Base-by-base conservation (phyloP, 441 rosid species). In the Biscutella laevigata region DNA sequence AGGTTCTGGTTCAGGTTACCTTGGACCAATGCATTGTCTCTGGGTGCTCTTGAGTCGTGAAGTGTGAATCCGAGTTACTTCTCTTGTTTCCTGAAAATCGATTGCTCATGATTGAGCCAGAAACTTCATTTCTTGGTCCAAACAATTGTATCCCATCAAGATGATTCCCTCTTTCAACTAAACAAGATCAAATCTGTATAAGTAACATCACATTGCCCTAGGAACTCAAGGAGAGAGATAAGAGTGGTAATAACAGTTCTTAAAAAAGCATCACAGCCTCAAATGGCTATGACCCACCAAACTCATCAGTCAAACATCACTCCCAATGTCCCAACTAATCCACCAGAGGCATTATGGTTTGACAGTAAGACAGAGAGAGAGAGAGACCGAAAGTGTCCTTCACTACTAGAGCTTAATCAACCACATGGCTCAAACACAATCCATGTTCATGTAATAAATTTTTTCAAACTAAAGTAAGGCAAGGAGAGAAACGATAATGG, bases 91-190 rank as follows among this genome's bases (percentile, higher is more conserved):
- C 90, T 0, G 68, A 57, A 44, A 80, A 48, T 60, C 86, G 71
- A 56, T 75, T 79, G 79, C 74, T 78, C 62, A 76, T 78, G 53
- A 81, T 84, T 15, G 72, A 42, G 32, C 80, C 77, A 12, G 91
- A 84, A 38, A 76, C 59, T 11, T 84, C 89, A 47, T 82, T 79
- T 64, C 89, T 81, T 17, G 82, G 78, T 51, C 80, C 75, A 53
- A 81, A 84, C 74, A 63, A 77, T 16, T 89, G 95, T 70, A 83
- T 74, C 14, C 95, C 96, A 69, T 84, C 90, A 10, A 84, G 85
- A 73, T 83, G 89, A 71, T 62, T 83, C 21, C 72, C 72, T 64
- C 79, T 81, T 76, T 84, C 86, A 64, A 74, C 61, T 51, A 58
- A 33, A 40, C 40, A 35, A 48, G 38, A 33, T 12, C 30, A 47